phyloP scores from a whole-genome alignment of 2,329 filamentous ascomycete genomes.

The Arthroderma uncinatum region DNA sequence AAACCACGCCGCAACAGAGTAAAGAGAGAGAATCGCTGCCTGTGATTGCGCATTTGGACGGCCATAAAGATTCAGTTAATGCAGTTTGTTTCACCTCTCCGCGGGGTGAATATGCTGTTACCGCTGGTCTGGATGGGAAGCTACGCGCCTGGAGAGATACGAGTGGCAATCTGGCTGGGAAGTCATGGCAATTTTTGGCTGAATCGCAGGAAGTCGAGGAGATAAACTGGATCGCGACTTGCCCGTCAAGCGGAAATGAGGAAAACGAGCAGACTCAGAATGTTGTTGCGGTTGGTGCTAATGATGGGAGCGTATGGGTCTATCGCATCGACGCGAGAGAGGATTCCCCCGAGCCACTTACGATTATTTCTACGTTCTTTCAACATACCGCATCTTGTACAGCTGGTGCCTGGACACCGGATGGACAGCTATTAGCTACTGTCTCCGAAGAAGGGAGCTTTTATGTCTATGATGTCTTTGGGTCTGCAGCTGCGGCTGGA shows the following conservation, averaged over 20 bases:
- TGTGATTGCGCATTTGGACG: slow-evolving; percentile 64
- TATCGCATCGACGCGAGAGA: slow-evolving; percentile 63
- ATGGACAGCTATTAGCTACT: slow-evolving; percentile 75
- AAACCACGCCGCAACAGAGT: slow-evolving; percentile 51
- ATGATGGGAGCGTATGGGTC: slow-evolving; percentile 89
- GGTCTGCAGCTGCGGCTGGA: slow-evolving; percentile 57
- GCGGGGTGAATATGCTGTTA: slow-evolving; percentile 71
- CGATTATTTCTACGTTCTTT: slow-evolving; percentile 85
- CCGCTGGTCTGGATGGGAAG: slow-evolving; percentile 75
- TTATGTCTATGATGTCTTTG: slow-evolving; percentile 88
- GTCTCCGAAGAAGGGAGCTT: slow-evolving; percentile 81
- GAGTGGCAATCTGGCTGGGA: slow-evolving; percentile 36
- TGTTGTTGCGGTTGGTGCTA: slow-evolving; percentile 74
- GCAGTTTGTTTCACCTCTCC: slow-evolving; percentile 74
- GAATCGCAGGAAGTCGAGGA: slow-evolving; percentile 86
- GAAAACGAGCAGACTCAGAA: slow-evolving; percentile 51
- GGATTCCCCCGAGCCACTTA: slow-evolving; percentile 52
- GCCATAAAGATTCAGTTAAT: slow-evolving; percentile 86
- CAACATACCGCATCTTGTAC: slow-evolving; percentile 78
- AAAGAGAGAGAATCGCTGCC: slow-evolving; percentile 51
- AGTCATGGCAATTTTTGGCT: slow-evolving; percentile 55
- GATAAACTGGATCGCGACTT: slow-evolving; percentile 78
- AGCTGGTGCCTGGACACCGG: slow-evolving; percentile 79
- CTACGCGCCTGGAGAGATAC: slow-evolving; percentile 57
- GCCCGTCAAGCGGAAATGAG: slow-evolving; percentile 43